These are phyloP conservation scores for Tetrapisispora phaffii DNA, from an alignment of 805 yeast species.

Conservation along the genomic window DNA sequence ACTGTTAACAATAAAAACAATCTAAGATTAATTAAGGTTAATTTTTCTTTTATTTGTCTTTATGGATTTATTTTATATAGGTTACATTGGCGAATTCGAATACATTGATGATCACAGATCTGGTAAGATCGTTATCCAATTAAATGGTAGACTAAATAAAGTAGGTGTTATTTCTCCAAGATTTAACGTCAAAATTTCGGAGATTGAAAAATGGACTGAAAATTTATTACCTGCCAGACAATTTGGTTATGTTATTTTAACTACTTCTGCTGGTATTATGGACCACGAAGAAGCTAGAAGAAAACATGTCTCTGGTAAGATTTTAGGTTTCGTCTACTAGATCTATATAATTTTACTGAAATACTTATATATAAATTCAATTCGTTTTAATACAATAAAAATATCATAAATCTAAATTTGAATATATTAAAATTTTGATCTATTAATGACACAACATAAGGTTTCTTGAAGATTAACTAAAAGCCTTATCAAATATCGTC, in stretches of 20 bases:
- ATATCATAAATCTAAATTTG: too few species aligned
- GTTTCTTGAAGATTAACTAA: too few species aligned
- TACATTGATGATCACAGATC: conserved; percentile 98
- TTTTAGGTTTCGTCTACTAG: conserved; percentile 94
- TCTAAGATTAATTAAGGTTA: not conserved
- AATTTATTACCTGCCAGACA: conserved; percentile 98
- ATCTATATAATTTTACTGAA: not conserved
- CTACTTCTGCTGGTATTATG: conserved; percentile 99
- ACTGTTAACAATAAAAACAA: not conserved
- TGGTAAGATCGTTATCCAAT: conserved; percentile 91
- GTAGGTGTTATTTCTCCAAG: conserved; percentile 98
- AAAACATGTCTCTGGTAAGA: conserved; percentile 98
- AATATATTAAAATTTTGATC: too few species aligned
- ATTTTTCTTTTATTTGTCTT: not conserved
- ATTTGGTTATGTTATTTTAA: conserved; percentile 93
- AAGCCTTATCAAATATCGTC: too few species aligned
- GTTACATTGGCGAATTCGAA: conserved; percentile 96
- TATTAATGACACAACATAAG: too few species aligned
- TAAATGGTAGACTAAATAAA: conserved; percentile 96
- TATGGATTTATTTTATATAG: conserved; percentile 8
- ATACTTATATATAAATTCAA: not conserved
- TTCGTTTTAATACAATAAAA: too few species aligned
- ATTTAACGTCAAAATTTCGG: conserved; percentile 90
- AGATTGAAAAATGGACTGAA: conserved; percentile 96
- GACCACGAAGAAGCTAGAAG: conserved; percentile 99